Conservation (phyloP, 495 filamentous ascomycete genomes). For the Hypoxylon trugodes region DNA sequence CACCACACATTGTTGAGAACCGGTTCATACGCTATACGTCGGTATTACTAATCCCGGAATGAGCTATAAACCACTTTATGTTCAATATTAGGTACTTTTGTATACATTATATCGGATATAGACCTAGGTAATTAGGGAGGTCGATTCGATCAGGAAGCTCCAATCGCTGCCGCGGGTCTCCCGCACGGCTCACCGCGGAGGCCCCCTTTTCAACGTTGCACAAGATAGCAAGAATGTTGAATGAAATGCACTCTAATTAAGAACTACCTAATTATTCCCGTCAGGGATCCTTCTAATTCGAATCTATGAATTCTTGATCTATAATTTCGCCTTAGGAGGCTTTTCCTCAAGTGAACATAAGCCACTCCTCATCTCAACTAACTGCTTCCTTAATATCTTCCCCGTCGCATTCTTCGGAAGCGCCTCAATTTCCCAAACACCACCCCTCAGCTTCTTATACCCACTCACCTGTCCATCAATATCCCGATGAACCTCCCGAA, state of each 20-base stretch:
- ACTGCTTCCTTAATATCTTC: slow-evolving; percentile 47
- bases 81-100: no score
- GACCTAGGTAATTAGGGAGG: no score
- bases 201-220: neutral
- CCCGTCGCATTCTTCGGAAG: slow-evolving; percentile 49
- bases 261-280: neutral
- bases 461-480: slow-evolving; percentile 54
- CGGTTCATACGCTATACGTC: no score
- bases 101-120: no score
- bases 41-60: no score
- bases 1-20: no score
- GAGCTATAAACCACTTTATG: no score
- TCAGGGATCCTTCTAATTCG: neutral
- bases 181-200: no score
- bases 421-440: slow-evolving; percentile 44
- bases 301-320: neutral
- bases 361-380: slow-evolving; percentile 39
- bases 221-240: neutral
- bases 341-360: slow-evolving; percentile 29
- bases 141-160: no score
- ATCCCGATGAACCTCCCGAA: slow-evolving; percentile 62
- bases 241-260: neutral
- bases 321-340: slow-evolving; percentile 26
- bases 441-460: slow-evolving; percentile 51
- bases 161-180: no score